These are phyloP conservation scores for Phascolomyces articulosus DNA, from an alignment of 371 early-diverging fungal species.

Conservation along the genomic window DNA sequence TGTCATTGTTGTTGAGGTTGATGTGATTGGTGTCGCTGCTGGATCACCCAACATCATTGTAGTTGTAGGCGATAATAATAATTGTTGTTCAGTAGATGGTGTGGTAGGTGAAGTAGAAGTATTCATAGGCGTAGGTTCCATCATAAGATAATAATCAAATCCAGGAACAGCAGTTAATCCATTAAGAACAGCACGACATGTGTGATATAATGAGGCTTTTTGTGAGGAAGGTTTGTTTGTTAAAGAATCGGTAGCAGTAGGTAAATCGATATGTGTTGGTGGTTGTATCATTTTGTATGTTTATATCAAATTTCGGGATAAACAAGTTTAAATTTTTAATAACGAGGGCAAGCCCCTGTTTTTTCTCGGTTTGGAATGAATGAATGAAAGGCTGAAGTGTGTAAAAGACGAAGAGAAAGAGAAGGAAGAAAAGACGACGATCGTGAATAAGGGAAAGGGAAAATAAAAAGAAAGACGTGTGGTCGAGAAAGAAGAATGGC, in stretches of 20 bases:
- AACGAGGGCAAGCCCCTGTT: constrained; percentile 8
- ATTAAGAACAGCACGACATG: constrained; percentile 61
- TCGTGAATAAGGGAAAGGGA: too few relatives aligned
- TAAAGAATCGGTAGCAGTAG: constrained; percentile 30
- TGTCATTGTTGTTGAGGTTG: constrained; percentile 7
- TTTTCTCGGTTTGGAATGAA: not conserved
- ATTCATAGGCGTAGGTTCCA: not conserved
- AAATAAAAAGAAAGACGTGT: constrained; percentile 19
- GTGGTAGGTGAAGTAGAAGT: too few relatives aligned
- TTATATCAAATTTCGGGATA: not conserved
- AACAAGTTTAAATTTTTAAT: not conserved
- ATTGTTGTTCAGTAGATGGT: not conserved
- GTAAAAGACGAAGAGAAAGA: not conserved
- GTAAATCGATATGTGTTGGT: constrained; percentile 25
- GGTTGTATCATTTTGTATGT: not conserved
- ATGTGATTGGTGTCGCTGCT: not conserved
- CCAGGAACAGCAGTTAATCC: constrained; percentile 62
- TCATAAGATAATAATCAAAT: constrained; percentile 55
- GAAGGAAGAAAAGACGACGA: not conserved
- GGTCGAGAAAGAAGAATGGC: constrained; percentile 24
- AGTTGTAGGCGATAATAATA: not conserved
- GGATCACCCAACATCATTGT: not conserved
- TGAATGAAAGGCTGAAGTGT: not conserved
- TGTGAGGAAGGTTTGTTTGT: constrained; percentile 36
- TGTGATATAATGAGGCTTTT: constrained; percentile 65